Base-by-base conservation (phyloP, 331 rosid species). In the Telfairia occidentalis region DNA sequence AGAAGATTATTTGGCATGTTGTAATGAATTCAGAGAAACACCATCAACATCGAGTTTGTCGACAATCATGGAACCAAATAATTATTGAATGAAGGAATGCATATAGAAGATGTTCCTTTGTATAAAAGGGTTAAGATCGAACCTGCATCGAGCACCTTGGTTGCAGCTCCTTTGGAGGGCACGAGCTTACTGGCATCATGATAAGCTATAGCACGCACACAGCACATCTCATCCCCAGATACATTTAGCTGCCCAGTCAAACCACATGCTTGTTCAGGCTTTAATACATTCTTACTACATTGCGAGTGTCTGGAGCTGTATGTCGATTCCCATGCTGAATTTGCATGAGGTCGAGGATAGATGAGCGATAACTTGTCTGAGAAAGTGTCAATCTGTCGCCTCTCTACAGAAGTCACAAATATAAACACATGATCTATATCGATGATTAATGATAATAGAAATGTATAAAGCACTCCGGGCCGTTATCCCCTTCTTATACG, bases 101-200 rank as follows among this genome's bases (percentile, higher is more conserved):
- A 63, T 34, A 18, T 6, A 60, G 5, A 23, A 54, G 5, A 32
- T 60, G 75, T 45, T 54, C 8, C 46, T 38, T 46, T 43, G 71
- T 55, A 32, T 29, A 23, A 30, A 80, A 35, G 58, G 71, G 49
- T 12, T 18, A 60, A 78, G 77, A 52, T 74, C 81, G 78, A 69
- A 92, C 97, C 92, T 87, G 85, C 58, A 79, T 81, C 74, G 29
- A 78, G 77, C 79, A 69, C 78, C 86, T 82, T 87, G 21, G 84
- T 46, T 32, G 81, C 55, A 28, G 78, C 66, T 81, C 77, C 83
- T 83, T 82, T 83, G 77, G 86, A 79, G 59, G 86, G 77, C 48
- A 76, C 70, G 71, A 81, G 78, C 67, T 79, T 79, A 83, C 77
- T 19, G 7, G 95, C 77, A 77, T 83, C 83, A 45, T 85, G 79